phyloP scores from a whole-genome alignment of 2,329 filamentous ascomycete species.

The Calonectria henricotiae region DNA sequence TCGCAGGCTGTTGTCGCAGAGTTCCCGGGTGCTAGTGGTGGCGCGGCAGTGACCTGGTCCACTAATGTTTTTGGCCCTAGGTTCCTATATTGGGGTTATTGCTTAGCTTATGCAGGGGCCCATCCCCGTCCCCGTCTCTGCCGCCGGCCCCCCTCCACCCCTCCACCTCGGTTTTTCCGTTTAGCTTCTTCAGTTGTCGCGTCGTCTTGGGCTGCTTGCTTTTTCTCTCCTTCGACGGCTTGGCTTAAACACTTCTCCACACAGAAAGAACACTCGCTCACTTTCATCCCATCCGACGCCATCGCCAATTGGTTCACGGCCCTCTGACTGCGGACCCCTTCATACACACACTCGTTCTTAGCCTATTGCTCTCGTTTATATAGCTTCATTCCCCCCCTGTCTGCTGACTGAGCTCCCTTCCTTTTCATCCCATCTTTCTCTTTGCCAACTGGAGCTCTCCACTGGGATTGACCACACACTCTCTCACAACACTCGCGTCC shows the following conservation, averaged over 20 bases:
- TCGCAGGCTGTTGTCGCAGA: conserved; percentile 6
- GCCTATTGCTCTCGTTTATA: conserved; percentile 32
- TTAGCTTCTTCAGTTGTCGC: conserved; percentile 28
- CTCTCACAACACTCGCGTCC: not conserved
- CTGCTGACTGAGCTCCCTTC: conserved; percentile 36
- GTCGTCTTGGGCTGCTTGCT: conserved; percentile 29
- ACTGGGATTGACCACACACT: conserved; percentile 9
- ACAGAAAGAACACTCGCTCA: conserved; percentile 17
- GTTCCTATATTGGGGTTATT: conserved; percentile 14
- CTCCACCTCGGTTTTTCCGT: conserved; percentile 26
- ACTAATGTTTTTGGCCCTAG: conserved; percentile 16
- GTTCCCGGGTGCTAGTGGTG: conserved; percentile 33
- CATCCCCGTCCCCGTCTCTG: conserved; percentile 5
- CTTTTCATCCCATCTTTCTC: conserved; percentile 35
- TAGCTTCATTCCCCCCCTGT: conserved; percentile 31
- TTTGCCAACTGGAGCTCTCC: conserved; percentile 6
- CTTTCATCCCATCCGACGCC: conserved; percentile 29
- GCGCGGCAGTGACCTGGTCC: conserved; percentile 32
- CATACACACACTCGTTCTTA: conserved; percentile 27
- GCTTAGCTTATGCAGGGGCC: conserved; percentile 21
- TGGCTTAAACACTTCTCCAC: conserved; percentile 28
- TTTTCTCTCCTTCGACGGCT: not conserved
- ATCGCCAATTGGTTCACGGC: conserved; percentile 24
- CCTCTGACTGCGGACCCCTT: conserved; percentile 5
- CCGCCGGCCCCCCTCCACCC: not conserved